A percentile compares a stretch with the other conserved stretches of the same genome.
phyloP scores from a whole-genome alignment of 2,329 filamentous ascomycete genomes.

The Fusarium armeniacum region DNA sequence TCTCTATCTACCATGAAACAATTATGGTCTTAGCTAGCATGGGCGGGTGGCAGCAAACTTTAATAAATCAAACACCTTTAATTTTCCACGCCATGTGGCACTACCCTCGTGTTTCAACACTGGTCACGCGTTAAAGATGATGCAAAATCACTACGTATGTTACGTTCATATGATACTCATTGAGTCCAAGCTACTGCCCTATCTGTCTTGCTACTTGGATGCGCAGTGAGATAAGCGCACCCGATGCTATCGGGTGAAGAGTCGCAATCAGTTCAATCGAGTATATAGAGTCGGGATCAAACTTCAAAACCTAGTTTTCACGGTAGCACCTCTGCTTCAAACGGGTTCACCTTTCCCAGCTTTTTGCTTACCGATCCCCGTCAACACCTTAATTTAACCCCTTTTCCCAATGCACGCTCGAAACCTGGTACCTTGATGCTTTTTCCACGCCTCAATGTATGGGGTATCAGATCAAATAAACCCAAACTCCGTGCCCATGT shows the following conservation, averaged over 20 bases:
- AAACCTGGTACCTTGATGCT: conserved; percentile 2
- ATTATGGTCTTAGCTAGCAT: conserved; percentile 22
- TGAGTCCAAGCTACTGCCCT: background rate
- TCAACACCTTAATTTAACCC: conserved; percentile 31
- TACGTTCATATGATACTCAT: background rate
- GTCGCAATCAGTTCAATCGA: background rate
- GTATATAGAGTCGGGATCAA: background rate
- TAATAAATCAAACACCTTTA: background rate
- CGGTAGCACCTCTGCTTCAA: conserved; percentile 8
- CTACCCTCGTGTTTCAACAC: background rate
- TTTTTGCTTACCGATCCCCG: conserved; percentile 12
- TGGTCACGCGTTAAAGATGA: background rate
- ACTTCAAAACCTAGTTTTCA: conserved; percentile 14
- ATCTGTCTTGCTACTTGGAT: background rate
- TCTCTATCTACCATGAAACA: conserved; percentile 25
- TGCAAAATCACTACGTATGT: background rate
- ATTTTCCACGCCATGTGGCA: background rate
- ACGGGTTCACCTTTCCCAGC: conserved; percentile 10
- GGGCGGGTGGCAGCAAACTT: background rate
- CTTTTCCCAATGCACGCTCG: conserved; percentile 6
- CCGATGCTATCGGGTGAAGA: background rate
- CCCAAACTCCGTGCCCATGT: conserved; percentile 35
- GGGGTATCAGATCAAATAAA: conserved; percentile 33
- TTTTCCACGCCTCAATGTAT: conserved; percentile 10
- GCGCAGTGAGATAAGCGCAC: background rate